Percentiles rank a stretch among this genome's conserved stretches.
phyloP scores from a whole-genome alignment of 1,284 basidiomycete species.

The Fomitopsis betulina region DNA sequence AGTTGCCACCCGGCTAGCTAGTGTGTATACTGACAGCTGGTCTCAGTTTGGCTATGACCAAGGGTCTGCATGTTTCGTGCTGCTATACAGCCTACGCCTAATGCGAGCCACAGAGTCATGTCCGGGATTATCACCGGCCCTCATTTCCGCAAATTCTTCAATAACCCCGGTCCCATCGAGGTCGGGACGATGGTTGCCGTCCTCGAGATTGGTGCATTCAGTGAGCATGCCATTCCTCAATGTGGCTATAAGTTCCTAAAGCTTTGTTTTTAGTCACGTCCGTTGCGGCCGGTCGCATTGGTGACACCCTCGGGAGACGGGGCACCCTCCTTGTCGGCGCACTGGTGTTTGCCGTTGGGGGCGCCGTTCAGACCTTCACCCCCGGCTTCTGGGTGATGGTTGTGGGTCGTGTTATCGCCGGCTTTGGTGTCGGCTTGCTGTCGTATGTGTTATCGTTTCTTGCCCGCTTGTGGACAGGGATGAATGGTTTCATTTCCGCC shows the following conservation, averaged over 20 bases:
- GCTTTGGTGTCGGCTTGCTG: conserved; percentile 91
- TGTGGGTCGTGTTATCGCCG: conserved; percentile 82
- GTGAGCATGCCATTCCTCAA: conserved; percentile 36
- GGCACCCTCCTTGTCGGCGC: conserved; percentile 89
- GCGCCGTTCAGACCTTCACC: conserved; percentile 87
- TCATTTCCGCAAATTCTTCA: conserved; percentile 82
- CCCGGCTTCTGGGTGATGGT: conserved; percentile 85
- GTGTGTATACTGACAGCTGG: conserved; percentile 4
- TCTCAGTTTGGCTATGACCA: conserved; percentile 88
- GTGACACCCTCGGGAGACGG: conserved; percentile 85
- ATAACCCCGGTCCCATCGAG: conserved; percentile 67
- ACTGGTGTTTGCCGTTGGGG: conserved; percentile 84
- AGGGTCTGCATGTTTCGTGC: conserved; percentile 49
- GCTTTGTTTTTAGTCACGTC: conserved; percentile 68
- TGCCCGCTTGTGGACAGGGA: neutral
- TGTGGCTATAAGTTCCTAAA: conserved; percentile 2
- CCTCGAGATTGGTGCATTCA: conserved; percentile 88
- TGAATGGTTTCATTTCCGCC: conserved; percentile 7
- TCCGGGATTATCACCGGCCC: conserved; percentile 93
- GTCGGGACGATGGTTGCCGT: conserved; percentile 90
- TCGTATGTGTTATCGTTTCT: conserved; percentile 50
- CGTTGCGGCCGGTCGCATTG: conserved; percentile 82
- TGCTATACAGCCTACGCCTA: conserved; percentile 19
- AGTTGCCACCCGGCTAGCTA: conserved; percentile 19
- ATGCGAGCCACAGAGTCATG: conserved; percentile 61